Evolutionary conservation across 768 basidiomycete genomes (phyloP).

Genomic region (Leccinum incarnatum): DNA sequence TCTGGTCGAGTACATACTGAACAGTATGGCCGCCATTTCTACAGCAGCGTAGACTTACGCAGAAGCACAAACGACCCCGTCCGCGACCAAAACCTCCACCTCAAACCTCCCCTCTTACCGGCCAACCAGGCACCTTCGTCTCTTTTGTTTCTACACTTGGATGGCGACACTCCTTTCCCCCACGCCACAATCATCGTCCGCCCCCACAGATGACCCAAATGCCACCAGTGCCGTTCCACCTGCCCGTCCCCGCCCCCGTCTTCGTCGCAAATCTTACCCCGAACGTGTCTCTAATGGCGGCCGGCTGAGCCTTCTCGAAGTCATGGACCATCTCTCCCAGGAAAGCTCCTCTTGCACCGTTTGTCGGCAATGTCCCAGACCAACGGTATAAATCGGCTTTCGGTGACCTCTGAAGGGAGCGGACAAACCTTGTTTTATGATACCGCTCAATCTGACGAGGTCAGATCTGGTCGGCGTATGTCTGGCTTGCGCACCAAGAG

Average conservation of each 20-base stretch:
- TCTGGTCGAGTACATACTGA: too few species aligned
- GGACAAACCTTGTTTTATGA: conserved; percentile 30
- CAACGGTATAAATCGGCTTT: conserved; percentile 19
- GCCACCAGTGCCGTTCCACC: neutral
- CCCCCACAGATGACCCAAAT: neutral
- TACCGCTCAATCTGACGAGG: conserved; percentile 8
- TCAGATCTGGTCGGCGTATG: neutral
- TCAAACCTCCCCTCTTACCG: conserved; percentile 10
- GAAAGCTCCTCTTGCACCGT: conserved; percentile 4
- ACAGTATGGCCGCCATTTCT: neutral
- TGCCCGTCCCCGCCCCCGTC: conserved; percentile 16
- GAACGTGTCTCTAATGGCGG: conserved; percentile 22
- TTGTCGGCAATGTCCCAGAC: conserved; percentile 7
- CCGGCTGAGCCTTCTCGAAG: conserved; percentile 29
- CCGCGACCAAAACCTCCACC: conserved; percentile 21
- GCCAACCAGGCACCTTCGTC: conserved; percentile 21
- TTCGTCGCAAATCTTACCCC: conserved; percentile 22
- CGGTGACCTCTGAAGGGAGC: conserved; percentile 22
- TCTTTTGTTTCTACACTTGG: conserved; percentile 18
- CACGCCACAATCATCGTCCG: neutral
- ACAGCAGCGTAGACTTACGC: conserved; percentile 6
- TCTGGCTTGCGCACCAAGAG: conserved; percentile 19
- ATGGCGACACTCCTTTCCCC: conserved; percentile 11
- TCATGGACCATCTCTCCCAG: conserved; percentile 26
- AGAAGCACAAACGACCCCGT: conserved; percentile 11